Evolutionary conservation across 257 asterid genomes (phyloP).

Genomic region (Petunia axillaris): DNA sequence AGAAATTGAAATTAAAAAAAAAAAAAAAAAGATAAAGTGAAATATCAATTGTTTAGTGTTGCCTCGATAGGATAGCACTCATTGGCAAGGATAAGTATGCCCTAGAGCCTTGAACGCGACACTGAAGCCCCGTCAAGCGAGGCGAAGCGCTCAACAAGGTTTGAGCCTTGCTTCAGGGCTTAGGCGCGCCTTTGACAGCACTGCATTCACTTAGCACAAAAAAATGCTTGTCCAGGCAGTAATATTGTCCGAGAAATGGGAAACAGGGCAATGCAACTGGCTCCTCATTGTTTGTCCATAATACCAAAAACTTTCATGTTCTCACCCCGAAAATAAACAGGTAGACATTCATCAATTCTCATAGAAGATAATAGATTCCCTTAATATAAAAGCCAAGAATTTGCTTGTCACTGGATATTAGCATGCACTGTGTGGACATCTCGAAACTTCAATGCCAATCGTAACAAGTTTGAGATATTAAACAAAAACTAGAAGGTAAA

Average conservation of each 20-base stretch:
- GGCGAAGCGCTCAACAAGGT: no score
- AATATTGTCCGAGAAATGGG: neutral
- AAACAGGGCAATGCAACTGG: neutral
- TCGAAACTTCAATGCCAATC: neutral
- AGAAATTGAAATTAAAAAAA: no score
- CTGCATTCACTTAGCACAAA: no score
- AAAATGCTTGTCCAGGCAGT: no score
- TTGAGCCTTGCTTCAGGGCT: no score
- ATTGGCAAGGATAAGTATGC: no score
- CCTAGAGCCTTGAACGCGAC: no score
- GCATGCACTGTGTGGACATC: neutral
- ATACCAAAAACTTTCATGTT: neutral
- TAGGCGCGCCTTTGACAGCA: no score
- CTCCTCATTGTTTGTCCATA: slow-evolving; percentile 15
- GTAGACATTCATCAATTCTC: slow-evolving; percentile 12
- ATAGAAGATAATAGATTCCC: slow-evolving; percentile 4
- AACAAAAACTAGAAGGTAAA: neutral
- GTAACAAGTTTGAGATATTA: neutral
- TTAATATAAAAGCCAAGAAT: neutral
- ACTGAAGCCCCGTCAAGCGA: no score
- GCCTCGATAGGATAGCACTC: no score
- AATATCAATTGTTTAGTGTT: no score
- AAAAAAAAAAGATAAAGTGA: no score
- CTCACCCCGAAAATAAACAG: slow-evolving; percentile 16
- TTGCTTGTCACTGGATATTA: slow-evolving; percentile 1